phyloP scores from a whole-genome alignment of 2,329 filamentous ascomycete genomes.

The Aspergillus quadrilineatus region DNA sequence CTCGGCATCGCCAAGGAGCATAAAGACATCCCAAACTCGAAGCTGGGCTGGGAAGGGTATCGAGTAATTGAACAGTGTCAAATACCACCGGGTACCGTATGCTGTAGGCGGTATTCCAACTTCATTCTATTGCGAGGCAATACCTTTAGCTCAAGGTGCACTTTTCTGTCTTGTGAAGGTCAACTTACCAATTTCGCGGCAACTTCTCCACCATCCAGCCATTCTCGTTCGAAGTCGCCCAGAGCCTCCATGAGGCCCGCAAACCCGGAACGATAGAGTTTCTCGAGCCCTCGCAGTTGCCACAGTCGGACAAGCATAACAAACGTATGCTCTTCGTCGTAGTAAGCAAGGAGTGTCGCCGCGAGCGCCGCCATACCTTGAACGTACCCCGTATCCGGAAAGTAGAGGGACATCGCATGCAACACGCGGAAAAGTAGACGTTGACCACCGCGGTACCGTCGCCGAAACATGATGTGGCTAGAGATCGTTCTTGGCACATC shows the following conservation, averaged over 20 bases:
- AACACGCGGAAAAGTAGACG: conserved; percentile 87
- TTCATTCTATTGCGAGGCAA: conserved; percentile 49
- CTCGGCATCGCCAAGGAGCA: conserved; percentile 80
- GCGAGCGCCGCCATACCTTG: conserved; percentile 96
- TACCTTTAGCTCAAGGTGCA: not conserved
- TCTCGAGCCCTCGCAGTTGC: conserved; percentile 80
- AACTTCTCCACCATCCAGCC: conserved; percentile 78
- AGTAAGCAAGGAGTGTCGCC: conserved; percentile 92
- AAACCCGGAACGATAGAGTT: conserved; percentile 81
- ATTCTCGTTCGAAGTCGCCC: conserved; percentile 77
- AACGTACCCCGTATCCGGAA: conserved; percentile 88
- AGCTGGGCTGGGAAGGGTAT: conserved; percentile 93
- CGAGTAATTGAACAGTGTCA: conserved; percentile 95
- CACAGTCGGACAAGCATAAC: conserved; percentile 96
- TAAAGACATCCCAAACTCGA: conserved; percentile 96
- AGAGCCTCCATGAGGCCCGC: conserved; percentile 82
- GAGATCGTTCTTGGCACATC: conserved; percentile 95
- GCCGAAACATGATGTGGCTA: conserved; percentile 94
- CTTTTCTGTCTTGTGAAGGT: not conserved
- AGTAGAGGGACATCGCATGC: conserved; percentile 87
- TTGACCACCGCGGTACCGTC: conserved; percentile 87
- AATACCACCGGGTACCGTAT: conserved; percentile 96
- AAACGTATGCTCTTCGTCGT: conserved; percentile 90
- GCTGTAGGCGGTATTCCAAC: conserved; percentile 80
- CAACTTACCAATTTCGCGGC: conserved; percentile 71